Evolutionary conservation across 306 rosid genomes (phyloP), one percentile per base, ranked within the genome.

Genomic region (Sicyos edulis): DNA sequence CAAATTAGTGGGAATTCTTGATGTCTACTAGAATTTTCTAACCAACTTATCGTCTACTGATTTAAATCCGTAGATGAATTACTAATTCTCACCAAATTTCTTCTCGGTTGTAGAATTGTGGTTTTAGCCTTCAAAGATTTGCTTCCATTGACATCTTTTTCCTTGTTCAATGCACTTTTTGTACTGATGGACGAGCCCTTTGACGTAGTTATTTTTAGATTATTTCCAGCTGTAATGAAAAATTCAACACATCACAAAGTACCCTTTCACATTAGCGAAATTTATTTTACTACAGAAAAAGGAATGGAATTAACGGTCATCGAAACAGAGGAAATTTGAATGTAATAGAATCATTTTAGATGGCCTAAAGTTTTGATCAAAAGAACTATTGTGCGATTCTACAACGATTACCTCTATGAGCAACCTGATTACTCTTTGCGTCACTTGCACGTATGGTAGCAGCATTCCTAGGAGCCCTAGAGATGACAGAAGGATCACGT

Each of bases 31-130:
- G 20, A 49, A 53, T 9, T 70, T 29, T 37, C 24, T 16, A 32
- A 32, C 26, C n/a, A 16, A n/a, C 51, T 16, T 71, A 47, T 34
- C 19, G 8, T 42, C 45, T 11, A 17, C 40, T 44, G 58, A 45
- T 53, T 53, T 14, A 0, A 67, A 14, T 67, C 14, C 51, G 16
- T 10, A 32, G 26, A 70, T 71, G 61, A 59, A 67, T 72, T 81
- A 60, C 65, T 58, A 76, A 73, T 76, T 70, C 97, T 82, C 76
- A 93, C 98, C 88, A 71, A 79, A 77, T 77, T 77, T 78, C 86
- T 90, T 80, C 80, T 82, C 73, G 87, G 80, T 66, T 34, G 83
- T 26, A 67, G 80, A 68, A 80, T 29, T 72, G 82, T 60, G 74
- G 81, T 79, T 83, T 85, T 79, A 73, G 83, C 50, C 73, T 79